These are phyloP conservation scores for Purpureocillium lavendulum DNA, from an alignment of 2,329 filamentous ascomycete genomes.

Conservation along the genomic window DNA sequence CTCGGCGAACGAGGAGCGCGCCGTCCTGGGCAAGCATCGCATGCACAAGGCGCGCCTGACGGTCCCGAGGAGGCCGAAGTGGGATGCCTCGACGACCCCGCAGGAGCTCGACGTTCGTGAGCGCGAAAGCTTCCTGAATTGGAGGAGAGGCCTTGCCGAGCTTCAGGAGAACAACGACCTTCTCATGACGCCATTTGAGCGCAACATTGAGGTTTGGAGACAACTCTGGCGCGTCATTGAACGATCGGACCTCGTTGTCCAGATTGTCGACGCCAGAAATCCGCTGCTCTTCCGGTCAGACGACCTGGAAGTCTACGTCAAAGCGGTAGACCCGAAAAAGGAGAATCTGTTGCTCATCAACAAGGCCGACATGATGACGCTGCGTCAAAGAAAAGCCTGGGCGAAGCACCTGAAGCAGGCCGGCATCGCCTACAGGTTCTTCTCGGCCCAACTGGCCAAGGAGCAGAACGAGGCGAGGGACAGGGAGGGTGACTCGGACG, in stretches of 20 bases:
- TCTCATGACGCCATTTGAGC: slow-evolving; percentile 95
- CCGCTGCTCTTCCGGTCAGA: slow-evolving; percentile 90
- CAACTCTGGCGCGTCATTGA: slow-evolving; percentile 98
- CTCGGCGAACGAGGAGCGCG: slow-evolving; percentile 74
- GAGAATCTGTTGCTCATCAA: slow-evolving; percentile 90
- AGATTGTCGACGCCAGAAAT: slow-evolving; percentile 96
- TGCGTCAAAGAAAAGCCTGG: slow-evolving; percentile 74
- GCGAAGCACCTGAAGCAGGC: slow-evolving; percentile 75
- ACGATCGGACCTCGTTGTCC: slow-evolving; percentile 87
- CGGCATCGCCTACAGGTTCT: slow-evolving; percentile 87
- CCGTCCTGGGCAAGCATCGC: slow-evolving; percentile 71
- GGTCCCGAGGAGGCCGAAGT: slow-evolving; percentile 80
- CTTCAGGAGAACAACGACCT: slow-evolving; percentile 90
- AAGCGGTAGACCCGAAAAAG: slow-evolving; percentile 82
- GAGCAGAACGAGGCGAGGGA: slow-evolving; percentile 72
- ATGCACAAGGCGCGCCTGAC: slow-evolving; percentile 72
- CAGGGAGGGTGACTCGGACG: slow-evolving; percentile 39
- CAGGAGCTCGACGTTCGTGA: slow-evolving; percentile 73
- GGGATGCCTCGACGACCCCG: slow-evolving; percentile 79
- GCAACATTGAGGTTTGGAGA: slow-evolving; percentile 95
- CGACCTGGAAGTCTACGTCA: slow-evolving; percentile 89
- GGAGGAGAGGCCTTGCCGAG: slow-evolving; percentile 85
- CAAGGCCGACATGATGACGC: slow-evolving; percentile 98
- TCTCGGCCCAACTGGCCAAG: slow-evolving; percentile 87
- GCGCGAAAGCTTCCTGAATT: slow-evolving; percentile 72